Evolutionary conservation across 108 stramenopile species (phyloP).

Genomic region (Cyclostephanos invisitatus): DNA sequence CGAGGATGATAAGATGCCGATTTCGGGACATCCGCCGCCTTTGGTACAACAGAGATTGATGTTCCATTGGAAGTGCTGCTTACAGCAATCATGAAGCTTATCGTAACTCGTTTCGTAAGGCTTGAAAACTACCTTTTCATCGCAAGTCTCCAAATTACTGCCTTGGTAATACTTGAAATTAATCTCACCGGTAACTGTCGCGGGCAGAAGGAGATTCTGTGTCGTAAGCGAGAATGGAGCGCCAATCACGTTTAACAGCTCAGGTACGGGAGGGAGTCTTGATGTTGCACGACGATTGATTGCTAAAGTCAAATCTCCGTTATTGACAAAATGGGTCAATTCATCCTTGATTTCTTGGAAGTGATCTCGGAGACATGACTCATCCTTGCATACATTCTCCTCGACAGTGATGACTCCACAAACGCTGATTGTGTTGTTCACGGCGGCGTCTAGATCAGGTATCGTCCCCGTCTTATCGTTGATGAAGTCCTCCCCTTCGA

Average conservation of each 20-base stretch:
- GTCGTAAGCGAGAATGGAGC: conserved; percentile 8
- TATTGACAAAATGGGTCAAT: conserved; percentile 17
- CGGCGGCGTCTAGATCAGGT: conserved; percentile 35
- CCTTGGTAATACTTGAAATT: conserved; percentile 26
- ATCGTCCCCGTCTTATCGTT: conserved; percentile 37
- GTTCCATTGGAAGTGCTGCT: conserved; percentile 24
- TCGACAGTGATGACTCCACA: conserved; percentile 44
- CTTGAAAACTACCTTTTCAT: conserved; percentile 28
- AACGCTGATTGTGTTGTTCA: conserved; percentile 13
- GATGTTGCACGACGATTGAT: conserved; percentile 10
- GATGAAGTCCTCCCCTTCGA: conserved; percentile 36
- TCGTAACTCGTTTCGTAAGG: conserved; percentile 26
- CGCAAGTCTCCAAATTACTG: conserved; percentile 33
- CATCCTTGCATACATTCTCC: conserved; percentile 30
- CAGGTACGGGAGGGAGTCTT: conserved; percentile 49
- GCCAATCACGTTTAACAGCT: conserved; percentile 19
- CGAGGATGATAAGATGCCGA: not conserved
- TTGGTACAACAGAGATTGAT: conserved; percentile 24
- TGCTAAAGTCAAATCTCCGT: conserved; percentile 14
- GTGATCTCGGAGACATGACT: conserved; percentile 22
- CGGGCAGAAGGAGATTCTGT: conserved; percentile 31
- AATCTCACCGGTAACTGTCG: conserved; percentile 36
- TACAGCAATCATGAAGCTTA: conserved; percentile 34
- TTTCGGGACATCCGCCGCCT: conserved; percentile 41
- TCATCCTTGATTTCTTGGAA: conserved; percentile 17